These are phyloP conservation scores for Calonectria crousiana DNA, from an alignment of 2,329 filamentous ascomycete species.

Conservation along the genomic window DNA sequence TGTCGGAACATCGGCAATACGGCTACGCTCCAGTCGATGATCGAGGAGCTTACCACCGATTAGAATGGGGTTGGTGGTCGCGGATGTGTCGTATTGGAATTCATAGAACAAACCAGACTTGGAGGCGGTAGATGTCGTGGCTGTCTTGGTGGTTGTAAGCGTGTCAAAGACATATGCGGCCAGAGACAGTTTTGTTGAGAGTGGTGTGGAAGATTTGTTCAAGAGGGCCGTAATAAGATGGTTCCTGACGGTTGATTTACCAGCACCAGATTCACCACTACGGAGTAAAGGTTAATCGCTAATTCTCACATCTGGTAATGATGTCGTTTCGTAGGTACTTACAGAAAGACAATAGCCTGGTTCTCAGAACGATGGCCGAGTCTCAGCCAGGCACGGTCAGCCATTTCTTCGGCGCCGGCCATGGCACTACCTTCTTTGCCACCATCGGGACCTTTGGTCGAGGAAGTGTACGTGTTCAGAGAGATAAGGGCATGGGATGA, in stretches of 20 bases:
- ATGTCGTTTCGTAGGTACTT: constrained; percentile 55
- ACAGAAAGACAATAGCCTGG: constrained; percentile 94
- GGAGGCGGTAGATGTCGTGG: constrained; percentile 94
- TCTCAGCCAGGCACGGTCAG: constrained; percentile 85
- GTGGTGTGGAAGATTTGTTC: constrained; percentile 89
- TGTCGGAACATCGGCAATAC: constrained; percentile 91
- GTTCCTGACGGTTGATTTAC: constrained; percentile 93
- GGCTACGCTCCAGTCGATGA: constrained; percentile 90
- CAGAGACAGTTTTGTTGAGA: constrained; percentile 93
- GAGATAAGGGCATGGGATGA: constrained; percentile 93
- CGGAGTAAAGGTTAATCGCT: constrained; percentile 41
- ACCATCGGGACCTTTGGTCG: constrained; percentile 89
- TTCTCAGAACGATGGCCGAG: constrained; percentile 92
- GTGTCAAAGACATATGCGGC: constrained; percentile 97
- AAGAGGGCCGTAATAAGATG: constrained; percentile 89
- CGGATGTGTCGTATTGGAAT: constrained; percentile 93
- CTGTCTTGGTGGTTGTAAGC: constrained; percentile 95
- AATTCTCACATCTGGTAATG: no score
- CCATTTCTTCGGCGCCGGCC: constrained; percentile 92
- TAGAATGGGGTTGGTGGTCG: constrained; percentile 85
- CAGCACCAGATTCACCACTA: constrained; percentile 94
- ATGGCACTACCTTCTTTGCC: constrained; percentile 91
- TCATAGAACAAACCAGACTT: constrained; percentile 97
- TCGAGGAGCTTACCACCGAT: constrained; percentile 96
- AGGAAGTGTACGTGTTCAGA: constrained; percentile 94